phyloP scores from a whole-genome alignment of 768 basidiomycete species.

The Suillus hirtellus region DNA sequence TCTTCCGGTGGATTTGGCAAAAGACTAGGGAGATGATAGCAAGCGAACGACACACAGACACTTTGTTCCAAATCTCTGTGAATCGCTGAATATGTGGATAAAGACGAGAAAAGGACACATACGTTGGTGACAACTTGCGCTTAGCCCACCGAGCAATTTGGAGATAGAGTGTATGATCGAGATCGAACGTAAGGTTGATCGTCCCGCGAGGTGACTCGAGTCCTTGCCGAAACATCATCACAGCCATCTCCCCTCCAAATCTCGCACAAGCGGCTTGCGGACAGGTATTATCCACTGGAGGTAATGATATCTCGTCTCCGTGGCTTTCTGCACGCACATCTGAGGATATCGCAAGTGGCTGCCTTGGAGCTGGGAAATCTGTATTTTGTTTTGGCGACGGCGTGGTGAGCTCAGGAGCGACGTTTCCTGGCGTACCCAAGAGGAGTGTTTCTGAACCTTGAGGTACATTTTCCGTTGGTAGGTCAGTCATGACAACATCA shows the following conservation, averaged over 20 bases:
- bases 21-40: conserved; percentile 38
- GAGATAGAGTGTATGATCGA: conserved; percentile 30
- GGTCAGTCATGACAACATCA: neutral
- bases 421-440: neutral
- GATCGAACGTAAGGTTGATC: conserved; percentile 25
- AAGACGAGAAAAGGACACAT: conserved; percentile 19
- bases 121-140: conserved; percentile 31
- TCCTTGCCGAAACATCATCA: conserved; percentile 22
- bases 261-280: neutral
- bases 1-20: conserved; percentile 16
- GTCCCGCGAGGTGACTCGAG: conserved; percentile 17
- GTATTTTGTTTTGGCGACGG: neutral
- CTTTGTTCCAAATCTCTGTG: conserved; percentile 36
- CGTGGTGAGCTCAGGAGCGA: neutral
- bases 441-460: neutral
- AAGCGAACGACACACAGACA: conserved; percentile 47
- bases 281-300: neutral
- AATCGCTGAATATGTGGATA: conserved; percentile 4
- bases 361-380: neutral
- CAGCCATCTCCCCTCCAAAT: conserved; percentile 21
- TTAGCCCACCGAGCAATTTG: conserved; percentile 40
- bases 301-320: neutral
- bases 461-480: neutral
- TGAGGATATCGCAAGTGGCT: neutral
- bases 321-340: neutral